A percentile compares a stretch with the other conserved stretches of the same genome.
These are phyloP conservation scores for Pogostemon cablin DNA, from an alignment of 257 asterid species.

Conservation along the genomic window DNA sequence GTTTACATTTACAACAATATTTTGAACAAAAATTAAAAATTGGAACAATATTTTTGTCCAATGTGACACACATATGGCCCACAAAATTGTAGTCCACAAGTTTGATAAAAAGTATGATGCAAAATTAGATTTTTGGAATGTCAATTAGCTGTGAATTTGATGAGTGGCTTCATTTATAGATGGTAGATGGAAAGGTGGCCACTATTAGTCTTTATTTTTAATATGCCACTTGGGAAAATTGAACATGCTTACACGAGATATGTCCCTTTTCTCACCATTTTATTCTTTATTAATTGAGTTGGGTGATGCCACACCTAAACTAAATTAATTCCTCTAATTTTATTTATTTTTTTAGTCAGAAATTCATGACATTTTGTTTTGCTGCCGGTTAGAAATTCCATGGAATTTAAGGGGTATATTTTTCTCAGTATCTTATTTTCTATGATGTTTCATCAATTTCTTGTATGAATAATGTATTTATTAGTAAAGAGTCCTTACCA, in stretches of 20 bases:
- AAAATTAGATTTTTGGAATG: constrained; percentile 34
- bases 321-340: neutral
- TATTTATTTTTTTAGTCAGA: too few relatives aligned
- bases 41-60: constrained; percentile 15
- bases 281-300: constrained; percentile 39
- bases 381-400: neutral
- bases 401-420: neutral
- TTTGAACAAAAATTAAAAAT: neutral
- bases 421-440: too few relatives aligned
- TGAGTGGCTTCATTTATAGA: constrained; percentile 28
- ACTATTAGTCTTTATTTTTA: constrained; percentile 25
- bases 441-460: too few relatives aligned
- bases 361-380: neutral
- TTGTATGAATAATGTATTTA: too few relatives aligned
- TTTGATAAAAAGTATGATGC: constrained; percentile 29
- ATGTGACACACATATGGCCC: constrained; percentile 31
- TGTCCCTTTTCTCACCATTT: constrained; percentile 1
- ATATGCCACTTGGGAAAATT: neutral
- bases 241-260: constrained; percentile 26
- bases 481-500: too few relatives aligned
- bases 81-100: constrained; percentile 36
- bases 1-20: neutral
- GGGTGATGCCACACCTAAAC: neutral
- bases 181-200: constrained; percentile 37
- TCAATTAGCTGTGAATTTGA: constrained; percentile 33